Base-by-base conservation (phyloP, 75 land plant genomes). In the Pinus albicaulis region DNA sequence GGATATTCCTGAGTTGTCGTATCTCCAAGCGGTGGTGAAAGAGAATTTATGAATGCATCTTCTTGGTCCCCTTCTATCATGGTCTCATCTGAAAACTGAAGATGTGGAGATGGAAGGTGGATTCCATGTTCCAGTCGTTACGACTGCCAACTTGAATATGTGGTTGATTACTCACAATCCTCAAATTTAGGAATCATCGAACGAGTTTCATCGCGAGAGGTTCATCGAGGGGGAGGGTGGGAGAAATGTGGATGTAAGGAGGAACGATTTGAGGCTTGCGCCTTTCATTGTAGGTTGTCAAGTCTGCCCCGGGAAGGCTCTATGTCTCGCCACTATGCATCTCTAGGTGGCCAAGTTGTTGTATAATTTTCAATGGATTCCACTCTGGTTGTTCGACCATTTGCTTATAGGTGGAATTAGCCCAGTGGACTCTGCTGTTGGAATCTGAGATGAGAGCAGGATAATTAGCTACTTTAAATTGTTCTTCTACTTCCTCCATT, bases 111-210 rank as follows among this genome's bases (percentile, higher is more conserved):
- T 86, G n/a, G 80, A 76, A 56, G 66, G 75, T 74, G 90, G 90
- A 3, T 69, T 78, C 70, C 57, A 38, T 11, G 77, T 89, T n/a
- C 89, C 89, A 0, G 68, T 61, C 5, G 78, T 75, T 11, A 86
- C 90, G 15, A 89, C 80, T 0, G 86, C 83, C 52, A 86, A 86
- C 89, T 89, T 89, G 56, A 89, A 89, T 86, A 86, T 89, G 89
- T 89, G 88, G 88, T 80, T 85, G 26, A 86, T 86, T 59, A 83
- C 90, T 5, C 90, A 83, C 52, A 89, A 89, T 78, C 59, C 77
- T n/a, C 65, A 26, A 0, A 41, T 86, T 28, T 89, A 86, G 90
- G 36, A 36, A 3, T 59, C 81, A 0, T 83, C 90, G 3, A 57
- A 66, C 17, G 11, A 8, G 22, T 89, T 86, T 74, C 14, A 19